Conservation (phyloP, 2,329 filamentous ascomycete genomes). For the Chalara sp. region DNA sequence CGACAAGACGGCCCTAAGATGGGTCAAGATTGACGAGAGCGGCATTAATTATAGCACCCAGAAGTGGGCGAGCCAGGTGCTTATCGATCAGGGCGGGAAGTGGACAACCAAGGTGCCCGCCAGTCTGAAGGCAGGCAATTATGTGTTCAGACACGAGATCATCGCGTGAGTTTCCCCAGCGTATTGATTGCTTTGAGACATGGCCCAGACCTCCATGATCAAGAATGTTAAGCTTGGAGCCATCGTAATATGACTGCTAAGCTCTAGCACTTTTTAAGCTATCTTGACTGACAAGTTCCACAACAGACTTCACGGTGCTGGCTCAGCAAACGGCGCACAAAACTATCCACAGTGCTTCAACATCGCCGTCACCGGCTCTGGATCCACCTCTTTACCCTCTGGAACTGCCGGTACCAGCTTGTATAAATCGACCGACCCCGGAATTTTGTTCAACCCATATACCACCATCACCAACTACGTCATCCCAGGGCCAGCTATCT, state of each 20-base stretch:
- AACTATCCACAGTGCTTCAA: conserved; percentile 44
- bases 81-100: conserved; percentile 45
- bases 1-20: conserved; percentile 29
- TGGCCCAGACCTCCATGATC: too few species aligned
- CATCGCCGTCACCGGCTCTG: conserved; percentile 39
- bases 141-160: conserved; percentile 48
- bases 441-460: conserved; percentile 35
- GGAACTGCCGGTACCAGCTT: conserved; percentile 31
- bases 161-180: conserved; percentile 9
- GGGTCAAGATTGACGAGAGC: conserved; percentile 36
- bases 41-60: conserved; percentile 23
- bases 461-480: conserved; percentile 20
- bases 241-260: too few species aligned
- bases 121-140: conserved; percentile 37
- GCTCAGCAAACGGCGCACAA: conserved; percentile 36
- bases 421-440: conserved; percentile 34
- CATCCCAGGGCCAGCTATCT: neutral
- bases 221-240: too few species aligned
- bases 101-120: conserved; percentile 40
- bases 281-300: too few species aligned
- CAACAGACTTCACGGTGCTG: conserved; percentile 8
- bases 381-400: conserved; percentile 25
- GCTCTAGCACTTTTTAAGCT: too few species aligned
- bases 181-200: too few species aligned
- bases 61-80: conserved; percentile 33